Evolutionary conservation across 257 asterid genomes (phyloP).

Genomic region (Solanum infundibuliforme): DNA sequence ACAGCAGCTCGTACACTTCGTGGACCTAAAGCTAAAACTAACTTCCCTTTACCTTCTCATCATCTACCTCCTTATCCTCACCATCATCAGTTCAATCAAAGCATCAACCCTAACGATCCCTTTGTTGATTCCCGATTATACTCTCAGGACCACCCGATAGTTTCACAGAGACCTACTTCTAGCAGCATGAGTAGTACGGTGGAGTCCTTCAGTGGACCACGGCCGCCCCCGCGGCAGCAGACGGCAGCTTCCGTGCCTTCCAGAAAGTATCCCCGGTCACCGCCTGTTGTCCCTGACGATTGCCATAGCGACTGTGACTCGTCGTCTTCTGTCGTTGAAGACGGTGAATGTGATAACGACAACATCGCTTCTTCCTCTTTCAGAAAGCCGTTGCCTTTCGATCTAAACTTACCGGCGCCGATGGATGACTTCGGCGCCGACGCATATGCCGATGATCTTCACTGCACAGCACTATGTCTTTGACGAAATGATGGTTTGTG

Average conservation of each 20-base stretch:
- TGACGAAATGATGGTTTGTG: background rate
- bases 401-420: constrained; percentile 38
- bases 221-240: constrained; percentile 18
- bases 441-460: constrained; percentile 11
- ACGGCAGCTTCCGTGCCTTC: constrained; percentile 9
- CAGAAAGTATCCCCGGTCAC: constrained; percentile 56
- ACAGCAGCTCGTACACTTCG: constrained; percentile 59
- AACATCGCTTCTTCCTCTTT: constrained; percentile 27
- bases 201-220: constrained; percentile 66
- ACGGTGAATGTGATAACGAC: constrained; percentile 32
- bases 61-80: background rate
- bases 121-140: constrained; percentile 25
- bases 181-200: constrained; percentile 76
- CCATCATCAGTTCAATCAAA: constrained; percentile 7
- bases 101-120: constrained; percentile 11
- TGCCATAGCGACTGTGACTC: constrained; percentile 60
- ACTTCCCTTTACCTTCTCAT: constrained; percentile 31
- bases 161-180: constrained; percentile 46
- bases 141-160: constrained; percentile 33
- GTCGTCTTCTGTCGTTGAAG: constrained; percentile 45
- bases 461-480: constrained; percentile 10
- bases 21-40: constrained; percentile 58
- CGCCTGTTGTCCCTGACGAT: constrained; percentile 56
- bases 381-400: constrained; percentile 30
- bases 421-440: constrained; percentile 18